Conservation (phyloP, 257 asterid species). For the Eucommia ulmoides region DNA sequence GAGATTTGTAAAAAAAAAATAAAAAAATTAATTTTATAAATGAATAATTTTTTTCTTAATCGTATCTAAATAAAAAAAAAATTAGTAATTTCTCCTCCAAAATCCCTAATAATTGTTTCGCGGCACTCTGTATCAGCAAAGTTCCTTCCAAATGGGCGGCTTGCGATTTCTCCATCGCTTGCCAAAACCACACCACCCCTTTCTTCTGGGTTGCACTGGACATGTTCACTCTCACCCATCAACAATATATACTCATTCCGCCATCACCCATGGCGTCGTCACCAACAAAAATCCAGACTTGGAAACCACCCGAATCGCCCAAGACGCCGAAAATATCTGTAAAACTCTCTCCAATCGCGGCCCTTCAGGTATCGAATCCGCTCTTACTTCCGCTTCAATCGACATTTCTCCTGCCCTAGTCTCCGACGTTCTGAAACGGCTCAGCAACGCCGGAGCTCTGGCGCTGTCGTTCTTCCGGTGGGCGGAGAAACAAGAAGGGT, state of each 20-base stretch:
- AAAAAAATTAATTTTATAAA: too few species aligned
- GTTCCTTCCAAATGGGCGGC: constrained; percentile 8
- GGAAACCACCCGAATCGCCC: constrained; percentile 11
- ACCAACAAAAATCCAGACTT: constrained; percentile 16
- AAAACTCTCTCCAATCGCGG: constrained; percentile 20
- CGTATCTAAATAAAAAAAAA: too few species aligned
- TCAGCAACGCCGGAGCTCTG: constrained; percentile 50
- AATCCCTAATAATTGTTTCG: not conserved
- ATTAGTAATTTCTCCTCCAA: too few species aligned
- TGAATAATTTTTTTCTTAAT: too few species aligned
- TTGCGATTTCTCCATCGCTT: constrained; percentile 5
- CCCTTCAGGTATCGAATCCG: constrained; percentile 26
- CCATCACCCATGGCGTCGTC: too few species aligned
- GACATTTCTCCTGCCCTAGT: constrained; percentile 37
- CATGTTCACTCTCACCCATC: constrained; percentile 1
- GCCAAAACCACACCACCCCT: constrained; percentile 11
- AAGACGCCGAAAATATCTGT: constrained; percentile 44
- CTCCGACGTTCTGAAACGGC: constrained; percentile 51
- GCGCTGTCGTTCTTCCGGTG: constrained; percentile 71
- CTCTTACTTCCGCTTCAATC: constrained; percentile 20
- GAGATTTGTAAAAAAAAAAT: too few species aligned
- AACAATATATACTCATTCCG: constrained; percentile 10
- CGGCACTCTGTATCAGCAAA: not conserved
- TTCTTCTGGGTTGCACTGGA: constrained; percentile 9
- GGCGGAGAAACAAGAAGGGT: constrained; percentile 45